Conservation (phyloP, 257 asterid genomes). For the Petunia axillaris region DNA sequence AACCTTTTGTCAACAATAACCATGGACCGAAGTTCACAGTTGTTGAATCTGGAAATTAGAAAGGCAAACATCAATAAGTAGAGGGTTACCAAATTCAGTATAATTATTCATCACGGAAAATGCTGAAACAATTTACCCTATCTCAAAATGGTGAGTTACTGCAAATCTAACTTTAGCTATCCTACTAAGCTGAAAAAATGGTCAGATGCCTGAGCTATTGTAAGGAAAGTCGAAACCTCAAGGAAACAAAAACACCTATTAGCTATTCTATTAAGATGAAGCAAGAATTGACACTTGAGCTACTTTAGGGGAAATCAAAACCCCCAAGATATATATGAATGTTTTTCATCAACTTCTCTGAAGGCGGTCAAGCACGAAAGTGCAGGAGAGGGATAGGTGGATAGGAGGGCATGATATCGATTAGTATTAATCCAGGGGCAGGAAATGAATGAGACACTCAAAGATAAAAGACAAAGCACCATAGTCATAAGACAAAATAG, state of each 20-base stretch:
- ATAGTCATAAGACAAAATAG: neutral
- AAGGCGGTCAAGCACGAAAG: neutral
- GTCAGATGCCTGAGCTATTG: neutral
- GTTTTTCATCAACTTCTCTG: neutral
- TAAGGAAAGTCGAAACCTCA: neutral
- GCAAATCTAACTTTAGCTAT: neutral
- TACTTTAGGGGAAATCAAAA: neutral
- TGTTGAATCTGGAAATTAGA: constrained; percentile 64
- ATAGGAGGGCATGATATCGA: neutral
- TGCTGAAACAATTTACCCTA: neutral
- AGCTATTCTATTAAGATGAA: neutral
- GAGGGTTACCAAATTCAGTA: neutral
- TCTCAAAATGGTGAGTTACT: neutral
- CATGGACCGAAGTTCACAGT: constrained; percentile 87
- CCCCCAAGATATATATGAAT: neutral
- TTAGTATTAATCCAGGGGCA: neutral
- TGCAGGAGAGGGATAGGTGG: neutral
- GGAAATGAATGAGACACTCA: neutral
- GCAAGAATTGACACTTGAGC: neutral
- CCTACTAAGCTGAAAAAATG: neutral
- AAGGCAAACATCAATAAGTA: neutral
- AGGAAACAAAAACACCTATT: neutral
- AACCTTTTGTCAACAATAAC: constrained; percentile 83
- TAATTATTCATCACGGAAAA: neutral
- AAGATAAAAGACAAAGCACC: neutral